These are phyloP conservation scores for Rehmannia glutinosa DNA, from an alignment of 257 asterid species.

Conservation along the genomic window DNA sequence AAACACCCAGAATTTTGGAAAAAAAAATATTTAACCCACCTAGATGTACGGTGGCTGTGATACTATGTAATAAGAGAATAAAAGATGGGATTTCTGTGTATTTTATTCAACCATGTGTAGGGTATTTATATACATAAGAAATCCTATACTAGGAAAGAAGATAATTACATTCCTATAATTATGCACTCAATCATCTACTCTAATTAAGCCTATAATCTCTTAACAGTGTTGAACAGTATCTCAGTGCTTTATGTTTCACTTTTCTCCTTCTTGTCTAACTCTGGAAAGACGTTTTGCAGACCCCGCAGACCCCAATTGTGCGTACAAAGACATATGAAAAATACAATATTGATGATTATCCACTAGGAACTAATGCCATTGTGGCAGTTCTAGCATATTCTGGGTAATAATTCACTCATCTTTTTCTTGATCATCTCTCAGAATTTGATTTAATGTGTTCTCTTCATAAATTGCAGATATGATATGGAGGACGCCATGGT, in stretches of 20 bases:
- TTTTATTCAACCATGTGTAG: too few relatives aligned
- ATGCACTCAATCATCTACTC: too few relatives aligned
- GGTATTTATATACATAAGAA: too few relatives aligned
- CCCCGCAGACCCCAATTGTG: slow-evolving; percentile 96
- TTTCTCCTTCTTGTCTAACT: slow-evolving; percentile 14
- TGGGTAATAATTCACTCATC: slow-evolving; percentile 51
- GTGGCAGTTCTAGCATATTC: slow-evolving; percentile 98
- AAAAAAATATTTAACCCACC: too few relatives aligned
- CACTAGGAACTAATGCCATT: slow-evolving; percentile 93
- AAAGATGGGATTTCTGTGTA: too few relatives aligned
- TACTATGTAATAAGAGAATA: too few relatives aligned
- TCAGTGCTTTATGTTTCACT: slow-evolving; percentile 1
- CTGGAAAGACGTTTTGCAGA: slow-evolving; percentile 41
- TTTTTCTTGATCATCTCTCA: background rate
- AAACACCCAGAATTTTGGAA: too few relatives aligned
- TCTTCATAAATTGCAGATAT: slow-evolving; percentile 46
- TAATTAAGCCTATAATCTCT: too few relatives aligned
- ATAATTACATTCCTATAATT: too few relatives aligned
- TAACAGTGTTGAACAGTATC: slow-evolving; percentile 4
- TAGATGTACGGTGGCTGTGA: too few relatives aligned
- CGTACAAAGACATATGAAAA: slow-evolving; percentile 88
- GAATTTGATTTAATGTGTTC: slow-evolving; percentile 20
- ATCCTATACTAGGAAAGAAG: too few relatives aligned
- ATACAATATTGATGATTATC: slow-evolving; percentile 78
- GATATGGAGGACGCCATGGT: slow-evolving; percentile 99